Evolutionary conservation across 352 stramenopile genomes (phyloP).

Genomic region (Phytophthora sp.): DNA sequence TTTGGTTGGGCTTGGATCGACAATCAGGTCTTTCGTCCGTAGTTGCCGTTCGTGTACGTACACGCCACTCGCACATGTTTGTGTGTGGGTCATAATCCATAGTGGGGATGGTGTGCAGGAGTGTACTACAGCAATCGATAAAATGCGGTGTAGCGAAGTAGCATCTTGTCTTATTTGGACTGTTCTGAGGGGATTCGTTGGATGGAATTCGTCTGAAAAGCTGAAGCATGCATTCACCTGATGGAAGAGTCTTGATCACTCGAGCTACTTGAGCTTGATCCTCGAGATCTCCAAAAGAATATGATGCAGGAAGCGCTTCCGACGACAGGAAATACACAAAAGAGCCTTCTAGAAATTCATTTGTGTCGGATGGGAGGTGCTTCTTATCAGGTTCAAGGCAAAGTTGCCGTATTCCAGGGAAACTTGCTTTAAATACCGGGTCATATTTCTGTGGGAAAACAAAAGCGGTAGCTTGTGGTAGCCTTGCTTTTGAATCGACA

Average conservation of each 20-base stretch:
- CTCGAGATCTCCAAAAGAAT: slow-evolving; percentile 8
- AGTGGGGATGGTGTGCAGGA: slow-evolving; percentile 43
- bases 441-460: slow-evolving; percentile 11
- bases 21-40: not conserved
- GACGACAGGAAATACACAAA: slow-evolving; percentile 43
- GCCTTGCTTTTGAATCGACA: slow-evolving; percentile 17
- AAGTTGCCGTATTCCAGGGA: not conserved
- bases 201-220: slow-evolving; percentile 35
- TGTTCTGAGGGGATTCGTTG: not conserved
- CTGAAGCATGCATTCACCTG: slow-evolving; percentile 45
- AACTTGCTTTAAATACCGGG: not conserved
- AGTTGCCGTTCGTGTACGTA: not conserved
- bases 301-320: slow-evolving; percentile 12
- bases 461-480: slow-evolving; percentile 1
- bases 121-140: slow-evolving; percentile 45
- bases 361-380: slow-evolving; percentile 21
- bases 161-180: slow-evolving; percentile 8
- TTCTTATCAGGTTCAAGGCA: slow-evolving; percentile 3
- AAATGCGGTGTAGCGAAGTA: slow-evolving; percentile 49
- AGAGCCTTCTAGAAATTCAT: slow-evolving; percentile 32
- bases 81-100: slow-evolving; percentile 31
- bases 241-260: slow-evolving; percentile 31
- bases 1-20: not conserved
- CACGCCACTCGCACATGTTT: slow-evolving; percentile 35
- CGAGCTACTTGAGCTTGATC: slow-evolving; percentile 48